Evolutionary conservation across 306 rosid species (phyloP).

Genomic region (Vicia sativa): DNA sequence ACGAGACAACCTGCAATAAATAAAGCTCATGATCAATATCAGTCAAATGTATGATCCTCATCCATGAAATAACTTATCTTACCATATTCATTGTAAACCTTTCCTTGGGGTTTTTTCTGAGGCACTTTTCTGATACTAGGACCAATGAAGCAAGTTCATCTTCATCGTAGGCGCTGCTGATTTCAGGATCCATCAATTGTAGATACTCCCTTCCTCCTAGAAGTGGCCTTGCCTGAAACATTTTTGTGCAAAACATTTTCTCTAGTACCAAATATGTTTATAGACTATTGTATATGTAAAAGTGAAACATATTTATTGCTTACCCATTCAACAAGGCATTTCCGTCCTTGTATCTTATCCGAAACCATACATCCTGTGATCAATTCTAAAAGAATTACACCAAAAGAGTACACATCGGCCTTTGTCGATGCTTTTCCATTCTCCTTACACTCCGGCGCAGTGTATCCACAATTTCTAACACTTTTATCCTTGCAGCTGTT

Average conservation of each 20-base stretch:
- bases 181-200: conserved; percentile 45
- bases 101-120: conserved; percentile 47
- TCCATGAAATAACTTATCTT: conserved; percentile 15
- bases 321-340: conserved; percentile 43
- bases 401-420: conserved; percentile 54
- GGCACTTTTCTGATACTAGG: conserved; percentile 43
- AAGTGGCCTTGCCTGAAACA: conserved; percentile 46
- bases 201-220: conserved; percentile 38
- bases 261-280: neutral
- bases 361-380: conserved; percentile 41
- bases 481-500: conserved; percentile 23
- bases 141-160: conserved; percentile 43
- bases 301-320: neutral
- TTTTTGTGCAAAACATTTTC: conserved; percentile 25
- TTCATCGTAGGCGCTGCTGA: conserved; percentile 42
- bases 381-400: conserved; percentile 48
- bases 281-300: neutral
- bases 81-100: conserved; percentile 50
- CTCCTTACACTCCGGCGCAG: conserved; percentile 46
- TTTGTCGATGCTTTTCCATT: conserved; percentile 41
- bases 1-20: conserved; percentile 45
- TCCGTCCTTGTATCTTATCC: conserved; percentile 35
- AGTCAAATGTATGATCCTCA: conserved; percentile 1
- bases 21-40: neutral
- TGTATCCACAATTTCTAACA: conserved; percentile 26